phyloP scores from a whole-genome alignment of 345 rosid genomes.

The Pelargonium nanum region DNA sequence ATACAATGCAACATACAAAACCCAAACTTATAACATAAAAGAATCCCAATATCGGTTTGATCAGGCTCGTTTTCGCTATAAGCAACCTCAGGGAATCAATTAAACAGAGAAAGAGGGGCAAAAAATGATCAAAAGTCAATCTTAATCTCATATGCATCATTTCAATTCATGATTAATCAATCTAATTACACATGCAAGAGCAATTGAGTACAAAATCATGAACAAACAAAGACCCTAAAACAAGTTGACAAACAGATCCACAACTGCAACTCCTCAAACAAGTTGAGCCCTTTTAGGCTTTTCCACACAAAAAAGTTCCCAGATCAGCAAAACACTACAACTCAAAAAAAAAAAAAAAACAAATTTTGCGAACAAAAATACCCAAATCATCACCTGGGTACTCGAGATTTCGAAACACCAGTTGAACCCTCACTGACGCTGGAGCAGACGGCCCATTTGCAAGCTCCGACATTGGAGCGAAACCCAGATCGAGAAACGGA shows the following conservation, averaged over 20 bases:
- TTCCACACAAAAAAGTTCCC: too few relatives aligned
- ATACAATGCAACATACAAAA: not conserved
- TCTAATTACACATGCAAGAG: conserved; percentile 12
- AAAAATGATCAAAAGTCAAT: too few relatives aligned
- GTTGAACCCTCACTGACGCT: conserved; percentile 36
- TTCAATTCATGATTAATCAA: not conserved
- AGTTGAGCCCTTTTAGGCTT: not conserved
- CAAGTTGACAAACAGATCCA: too few relatives aligned
- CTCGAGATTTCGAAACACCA: conserved; percentile 37
- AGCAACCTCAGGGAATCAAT: too few relatives aligned
- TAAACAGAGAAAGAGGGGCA: too few relatives aligned
- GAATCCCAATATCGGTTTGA: too few relatives aligned
- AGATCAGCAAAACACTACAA: not conserved
- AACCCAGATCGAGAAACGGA: conserved; percentile 62
- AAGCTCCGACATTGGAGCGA: conserved; percentile 24
- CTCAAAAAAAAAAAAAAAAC: conserved; percentile 2
- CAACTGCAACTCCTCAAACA: not conserved
- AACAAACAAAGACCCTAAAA: too few relatives aligned
- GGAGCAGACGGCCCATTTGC: conserved; percentile 48
- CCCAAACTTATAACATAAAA: not conserved
- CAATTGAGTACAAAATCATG: not conserved
- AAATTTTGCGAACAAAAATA: conserved; percentile 8
- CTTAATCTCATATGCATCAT: not conserved
- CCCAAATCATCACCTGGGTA: conserved; percentile 35
- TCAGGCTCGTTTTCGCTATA: too few relatives aligned